phyloP scores from a whole-genome alignment of 192 early-diverging fungal genomes.

The Backusella psychrophila region DNA sequence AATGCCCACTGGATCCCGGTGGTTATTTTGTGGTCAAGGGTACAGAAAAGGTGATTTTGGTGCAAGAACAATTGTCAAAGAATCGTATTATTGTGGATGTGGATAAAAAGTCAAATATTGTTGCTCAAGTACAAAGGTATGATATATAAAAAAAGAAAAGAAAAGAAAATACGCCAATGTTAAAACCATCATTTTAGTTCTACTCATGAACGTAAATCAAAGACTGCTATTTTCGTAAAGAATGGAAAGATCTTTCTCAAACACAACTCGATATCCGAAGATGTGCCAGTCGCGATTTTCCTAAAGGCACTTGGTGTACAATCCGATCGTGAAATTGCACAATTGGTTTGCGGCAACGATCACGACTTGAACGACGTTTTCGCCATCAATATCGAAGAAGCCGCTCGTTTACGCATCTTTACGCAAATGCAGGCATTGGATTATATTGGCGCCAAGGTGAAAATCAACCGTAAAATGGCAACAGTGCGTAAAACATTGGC shows the following conservation, averaged over 20 bases:
- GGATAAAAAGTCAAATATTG: constrained; percentile 78
- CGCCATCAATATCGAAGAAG: constrained; percentile 85
- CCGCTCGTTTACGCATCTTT: constrained; percentile 66
- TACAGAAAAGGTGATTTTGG: constrained; percentile 95
- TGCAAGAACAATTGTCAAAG: constrained; percentile 98
- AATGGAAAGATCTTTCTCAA: constrained; percentile 76
- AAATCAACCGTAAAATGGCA: constrained; percentile 57
- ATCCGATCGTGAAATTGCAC: constrained; percentile 92
- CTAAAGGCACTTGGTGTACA: constrained; percentile 96
- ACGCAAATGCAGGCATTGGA: constrained; percentile 94
- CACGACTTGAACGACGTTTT: constrained; percentile 79
- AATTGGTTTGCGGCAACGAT: constrained; percentile 88
- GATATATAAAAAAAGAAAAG: neutral
- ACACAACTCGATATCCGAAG: constrained; percentile 88
- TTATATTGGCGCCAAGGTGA: constrained; percentile 77
- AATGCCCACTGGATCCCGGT: constrained; percentile 96
- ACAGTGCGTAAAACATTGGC: constrained; percentile 50
- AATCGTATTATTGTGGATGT: constrained; percentile 96
- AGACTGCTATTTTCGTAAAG: constrained; percentile 76
- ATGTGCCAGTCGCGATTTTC: constrained; percentile 83
- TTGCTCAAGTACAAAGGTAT: constrained; percentile 80
- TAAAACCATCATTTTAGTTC: constrained; percentile 44
- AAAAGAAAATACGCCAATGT: neutral
- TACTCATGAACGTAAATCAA: constrained; percentile 93
- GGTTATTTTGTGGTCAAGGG: constrained; percentile 98